Conservation (phyloP, 805 yeast genomes). For the Tetrapisispora arboricola region DNA sequence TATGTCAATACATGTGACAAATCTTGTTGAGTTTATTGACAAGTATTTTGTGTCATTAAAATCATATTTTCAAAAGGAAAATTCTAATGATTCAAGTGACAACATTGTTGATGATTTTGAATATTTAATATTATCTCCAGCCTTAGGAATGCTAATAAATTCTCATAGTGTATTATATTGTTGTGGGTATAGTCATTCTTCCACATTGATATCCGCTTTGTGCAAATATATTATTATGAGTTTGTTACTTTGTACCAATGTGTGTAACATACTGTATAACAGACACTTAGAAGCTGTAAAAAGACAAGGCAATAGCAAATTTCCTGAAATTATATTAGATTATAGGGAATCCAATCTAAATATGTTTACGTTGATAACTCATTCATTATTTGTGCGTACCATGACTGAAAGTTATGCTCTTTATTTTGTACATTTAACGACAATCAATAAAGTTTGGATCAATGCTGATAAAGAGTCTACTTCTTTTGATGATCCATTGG, state of each 20-base stretch:
- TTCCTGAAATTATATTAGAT: background rate
- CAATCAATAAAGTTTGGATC: conserved; percentile 11
- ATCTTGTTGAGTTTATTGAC: conserved; percentile 10
- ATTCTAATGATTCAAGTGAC: too few species aligned
- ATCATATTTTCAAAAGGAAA: conserved; percentile 10
- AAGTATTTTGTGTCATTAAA: conserved; percentile 11
- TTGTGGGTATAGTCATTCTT: conserved; percentile 5
- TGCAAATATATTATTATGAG: conserved; percentile 13
- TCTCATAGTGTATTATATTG: conserved; percentile 13
- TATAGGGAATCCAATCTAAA: conserved; percentile 6
- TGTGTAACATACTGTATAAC: conserved; percentile 5
- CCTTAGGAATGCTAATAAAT: conserved; percentile 17
- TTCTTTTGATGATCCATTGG: background rate
- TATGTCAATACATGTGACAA: conserved; percentile 5
- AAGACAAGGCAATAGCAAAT: too few species aligned
- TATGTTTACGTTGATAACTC: conserved; percentile 11
- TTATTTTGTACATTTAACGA: conserved; percentile 15
- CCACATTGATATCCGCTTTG: conserved; percentile 11
- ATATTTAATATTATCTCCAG: conserved; percentile 14
- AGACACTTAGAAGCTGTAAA: background rate
- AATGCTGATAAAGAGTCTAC: background rate
- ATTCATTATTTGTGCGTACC: conserved; percentile 15
- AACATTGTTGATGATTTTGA: conserved; percentile 17
- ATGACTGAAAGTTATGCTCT: conserved; percentile 18
- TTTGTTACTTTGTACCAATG: conserved; percentile 13